phyloP scores from a whole-genome alignment of 2,329 filamentous ascomycete genomes.

The Trichoderma afroharzianum region DNA sequence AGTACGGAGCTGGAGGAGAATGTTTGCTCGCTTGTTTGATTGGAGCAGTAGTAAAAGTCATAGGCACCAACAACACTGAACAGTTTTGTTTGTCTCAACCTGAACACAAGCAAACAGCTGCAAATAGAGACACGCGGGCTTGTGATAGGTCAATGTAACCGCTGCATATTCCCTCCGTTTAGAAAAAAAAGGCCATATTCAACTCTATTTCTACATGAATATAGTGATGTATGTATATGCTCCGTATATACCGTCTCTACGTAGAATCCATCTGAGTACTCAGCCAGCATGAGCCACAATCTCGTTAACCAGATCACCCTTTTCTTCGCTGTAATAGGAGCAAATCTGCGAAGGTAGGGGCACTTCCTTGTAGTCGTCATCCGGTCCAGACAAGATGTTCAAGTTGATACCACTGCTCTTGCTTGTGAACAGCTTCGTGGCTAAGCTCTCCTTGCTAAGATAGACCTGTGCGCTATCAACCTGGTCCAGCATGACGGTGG shows the following conservation, averaged over 20 bases:
- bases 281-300: slow-evolving; percentile 93
- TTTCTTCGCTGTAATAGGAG: slow-evolving; percentile 63
- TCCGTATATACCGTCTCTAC: slow-evolving; percentile 3
- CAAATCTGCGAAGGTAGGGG: slow-evolving; percentile 88
- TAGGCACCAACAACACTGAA: not conserved
- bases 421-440: slow-evolving; percentile 81
- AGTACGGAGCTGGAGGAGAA: not conserved
- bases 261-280: slow-evolving; percentile 1
- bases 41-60: not conserved
- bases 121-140: not conserved
- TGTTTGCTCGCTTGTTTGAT: not conserved
- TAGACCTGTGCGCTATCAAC: slow-evolving; percentile 88
- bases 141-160: not conserved
- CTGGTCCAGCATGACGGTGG: slow-evolving; percentile 87
- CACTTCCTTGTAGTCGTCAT: slow-evolving; percentile 82
- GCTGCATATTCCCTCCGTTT: not conserved
- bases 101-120: not conserved
- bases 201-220: slow-evolving; percentile 9
- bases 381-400: slow-evolving; percentile 66
- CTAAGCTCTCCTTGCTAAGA: slow-evolving; percentile 72
- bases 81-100: not conserved
- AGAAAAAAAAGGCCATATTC: slow-evolving; percentile 11
- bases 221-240: slow-evolving; percentile 3
- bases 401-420: slow-evolving; percentile 87
- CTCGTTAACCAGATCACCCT: slow-evolving; percentile 79